Evolutionary conservation across 2,329 filamentous ascomycete species (phyloP), one percentile per base, ranked within the genome.

Genomic region (Aspergillus sergii): DNA sequence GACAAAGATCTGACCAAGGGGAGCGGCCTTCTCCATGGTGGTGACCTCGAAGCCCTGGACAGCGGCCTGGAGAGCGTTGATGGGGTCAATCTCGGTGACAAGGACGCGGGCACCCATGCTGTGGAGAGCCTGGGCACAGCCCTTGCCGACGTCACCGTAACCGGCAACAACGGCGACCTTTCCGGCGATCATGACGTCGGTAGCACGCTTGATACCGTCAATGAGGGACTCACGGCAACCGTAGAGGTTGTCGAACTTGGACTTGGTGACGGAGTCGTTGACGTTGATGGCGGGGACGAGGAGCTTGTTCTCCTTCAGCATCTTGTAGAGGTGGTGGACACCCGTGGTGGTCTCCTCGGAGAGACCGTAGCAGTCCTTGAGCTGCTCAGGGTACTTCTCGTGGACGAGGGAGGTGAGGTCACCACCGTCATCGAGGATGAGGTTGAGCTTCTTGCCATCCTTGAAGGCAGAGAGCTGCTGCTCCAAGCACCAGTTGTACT

Each of bases 221-320:
- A 99, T 90, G 75, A 99, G 91, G 69, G 94, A 97, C 87, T 98
- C 95, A 81, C 93, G 91, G 93, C 95, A 98, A 79, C 95, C 94
- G 89, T 98, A 99, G 71, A 98, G 86, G 90, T 99, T 99, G 89
- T 98, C 95, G 82, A 99, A 99, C 89, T 99, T 99, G 85, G 93
- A 97, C 91, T 98, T 99, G 83, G 95, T 99, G 80, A 99, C 94
- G 64, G 91, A 94, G 89, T 99, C 94, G 86, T 99, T 98, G 88
- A 99, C 94, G 84, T 99, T 99, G 90, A 98, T 93, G 83, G 94
- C 88, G 72, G 95, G 95, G 72, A 97, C 92, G 68, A 97, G 90
- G 70, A 98, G 93, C 82, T 89, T 87, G 80, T 88, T 88, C 74
- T 92, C 89, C 88, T 95, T 97, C 81, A 98, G 85, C 94, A 97